A percentile compares a stretch with the other conserved stretches of the same genome.
These are phyloP conservation scores for Mucor saturninus DNA, from an alignment of 371 early-diverging fungal species.

Conservation along the genomic window DNA sequence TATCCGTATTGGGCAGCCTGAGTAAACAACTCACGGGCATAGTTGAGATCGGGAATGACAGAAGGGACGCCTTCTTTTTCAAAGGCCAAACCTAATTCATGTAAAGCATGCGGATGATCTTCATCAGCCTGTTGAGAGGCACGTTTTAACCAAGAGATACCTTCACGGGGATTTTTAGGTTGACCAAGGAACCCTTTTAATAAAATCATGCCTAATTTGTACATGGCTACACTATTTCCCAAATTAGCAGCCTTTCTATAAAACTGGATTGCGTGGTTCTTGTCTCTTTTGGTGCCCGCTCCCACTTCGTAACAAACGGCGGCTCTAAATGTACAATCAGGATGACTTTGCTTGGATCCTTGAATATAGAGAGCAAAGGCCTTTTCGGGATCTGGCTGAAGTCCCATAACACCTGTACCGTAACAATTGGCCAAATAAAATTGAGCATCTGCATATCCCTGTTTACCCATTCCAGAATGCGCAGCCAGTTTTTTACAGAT, in stretches of 20 bases:
- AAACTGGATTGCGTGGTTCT: slow-evolving; percentile 83
- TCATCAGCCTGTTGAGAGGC: slow-evolving; percentile 89
- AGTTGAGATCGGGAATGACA: slow-evolving; percentile 80
- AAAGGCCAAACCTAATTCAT: slow-evolving; percentile 90
- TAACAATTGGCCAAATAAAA: slow-evolving; percentile 92
- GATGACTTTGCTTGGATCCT: slow-evolving; percentile 92
- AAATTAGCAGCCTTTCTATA: slow-evolving; percentile 93
- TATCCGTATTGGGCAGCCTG: slow-evolving; percentile 94
- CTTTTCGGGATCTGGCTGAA: slow-evolving; percentile 83
- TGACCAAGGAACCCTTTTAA: slow-evolving; percentile 80
- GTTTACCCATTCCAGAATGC: slow-evolving; percentile 68
- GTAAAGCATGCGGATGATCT: slow-evolving; percentile 90
- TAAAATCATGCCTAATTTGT: slow-evolving; percentile 89
- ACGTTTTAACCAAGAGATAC: slow-evolving; percentile 91
- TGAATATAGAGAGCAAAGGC: slow-evolving; percentile 92
- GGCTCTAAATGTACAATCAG: slow-evolving; percentile 91
- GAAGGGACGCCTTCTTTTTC: slow-evolving; percentile 82
- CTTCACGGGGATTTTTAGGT: slow-evolving; percentile 81
- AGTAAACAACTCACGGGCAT: slow-evolving; percentile 88
- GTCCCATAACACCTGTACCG: slow-evolving; percentile 74
- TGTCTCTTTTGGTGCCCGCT: slow-evolving; percentile 90
- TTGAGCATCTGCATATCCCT: slow-evolving; percentile 84
- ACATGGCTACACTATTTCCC: slow-evolving; percentile 95
- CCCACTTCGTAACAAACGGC: slow-evolving; percentile 97
- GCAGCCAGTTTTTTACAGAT: slow-evolving; percentile 77